Conservation (phyloP, 495 filamentous ascomycete species). For the Penicillium herquei region DNA sequence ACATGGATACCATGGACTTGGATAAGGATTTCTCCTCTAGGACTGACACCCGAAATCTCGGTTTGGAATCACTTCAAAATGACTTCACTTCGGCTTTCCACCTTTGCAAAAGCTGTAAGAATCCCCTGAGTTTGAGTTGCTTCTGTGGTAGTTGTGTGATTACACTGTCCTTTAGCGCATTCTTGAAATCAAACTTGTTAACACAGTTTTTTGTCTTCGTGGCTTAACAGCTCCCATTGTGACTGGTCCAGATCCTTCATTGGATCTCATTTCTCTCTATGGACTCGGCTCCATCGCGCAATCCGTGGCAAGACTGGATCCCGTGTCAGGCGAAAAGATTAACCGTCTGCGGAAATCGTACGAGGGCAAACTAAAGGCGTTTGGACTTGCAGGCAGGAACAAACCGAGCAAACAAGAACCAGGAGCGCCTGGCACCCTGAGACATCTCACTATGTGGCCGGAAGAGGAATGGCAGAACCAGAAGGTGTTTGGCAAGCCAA, state of each 20-base stretch:
- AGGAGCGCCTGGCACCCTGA: constrained; percentile 38
- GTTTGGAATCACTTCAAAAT: constrained; percentile 46
- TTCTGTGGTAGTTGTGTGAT: constrained; percentile 26
- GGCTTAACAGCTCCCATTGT: constrained; percentile 40
- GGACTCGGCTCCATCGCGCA: constrained; percentile 57
- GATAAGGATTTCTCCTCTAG: constrained; percentile 25
- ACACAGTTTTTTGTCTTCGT: constrained; percentile 31
- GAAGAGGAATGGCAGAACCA: constrained; percentile 67
- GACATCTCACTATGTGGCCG: constrained; percentile 53
- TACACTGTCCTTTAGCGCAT: constrained; percentile 24
- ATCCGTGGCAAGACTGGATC: constrained; percentile 63
- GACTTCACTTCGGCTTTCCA: constrained; percentile 48
- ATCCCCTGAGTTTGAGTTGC: constrained; percentile 36
- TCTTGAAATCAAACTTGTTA: constrained; percentile 41
- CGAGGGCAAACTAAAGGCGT: constrained; percentile 63
- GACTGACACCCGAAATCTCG: constrained; percentile 24
- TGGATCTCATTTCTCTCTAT: constrained; percentile 65
- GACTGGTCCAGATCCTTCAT: constrained; percentile 56
- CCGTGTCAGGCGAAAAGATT: constrained; percentile 66
- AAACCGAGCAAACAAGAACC: constrained; percentile 54
- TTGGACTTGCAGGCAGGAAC: constrained; percentile 63
- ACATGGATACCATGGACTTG: constrained; percentile 42
- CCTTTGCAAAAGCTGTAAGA: constrained; percentile 54
- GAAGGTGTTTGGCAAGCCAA: constrained; percentile 61
- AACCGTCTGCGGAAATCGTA: constrained; percentile 74